Percentiles rank a stretch among this genome's conserved stretches.
Conservation (phyloP, 2,329 filamentous ascomycete species). For the Sarocladium kiliense region DNA sequence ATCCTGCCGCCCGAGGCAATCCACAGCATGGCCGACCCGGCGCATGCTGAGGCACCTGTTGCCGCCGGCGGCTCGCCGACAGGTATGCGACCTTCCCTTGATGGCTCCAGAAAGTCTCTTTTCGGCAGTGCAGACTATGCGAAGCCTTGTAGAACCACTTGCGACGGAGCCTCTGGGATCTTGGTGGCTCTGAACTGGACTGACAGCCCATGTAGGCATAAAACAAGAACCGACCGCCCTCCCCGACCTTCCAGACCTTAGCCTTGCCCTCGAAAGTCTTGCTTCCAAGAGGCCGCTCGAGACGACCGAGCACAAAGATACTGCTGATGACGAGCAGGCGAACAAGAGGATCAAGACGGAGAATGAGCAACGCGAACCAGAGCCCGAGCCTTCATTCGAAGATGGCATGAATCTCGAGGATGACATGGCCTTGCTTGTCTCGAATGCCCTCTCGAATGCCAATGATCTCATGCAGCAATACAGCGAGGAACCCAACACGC, state of each 20-base stretch:
- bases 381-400: constrained; percentile 19
- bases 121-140: background rate
- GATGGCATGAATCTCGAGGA: constrained; percentile 17
- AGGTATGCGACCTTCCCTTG: constrained; percentile 24
- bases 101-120: constrained; percentile 10
- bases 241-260: constrained; percentile 27
- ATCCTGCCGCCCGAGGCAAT: constrained; percentile 21
- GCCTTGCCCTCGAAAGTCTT: constrained; percentile 26
- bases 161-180: background rate
- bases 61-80: constrained; percentile 23
- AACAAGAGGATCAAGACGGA: constrained; percentile 31
- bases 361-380: constrained; percentile 11
- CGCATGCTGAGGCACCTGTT: constrained; percentile 29
- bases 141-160: background rate
- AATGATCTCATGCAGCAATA: constrained; percentile 31
- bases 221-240: constrained; percentile 33
- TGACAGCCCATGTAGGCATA: constrained; percentile 27
- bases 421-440: constrained; percentile 29
- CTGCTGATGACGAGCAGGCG: constrained; percentile 20
- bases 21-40: constrained; percentile 36
- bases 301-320: constrained; percentile 17
- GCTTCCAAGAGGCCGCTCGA: constrained; percentile 33
- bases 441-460: constrained; percentile 35
- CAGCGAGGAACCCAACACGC: constrained; percentile 22
- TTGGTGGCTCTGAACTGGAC: constrained; percentile 13